Base-by-base conservation (phyloP, 352 stramenopile genomes). In the Pythium pyrilobum region DNA sequence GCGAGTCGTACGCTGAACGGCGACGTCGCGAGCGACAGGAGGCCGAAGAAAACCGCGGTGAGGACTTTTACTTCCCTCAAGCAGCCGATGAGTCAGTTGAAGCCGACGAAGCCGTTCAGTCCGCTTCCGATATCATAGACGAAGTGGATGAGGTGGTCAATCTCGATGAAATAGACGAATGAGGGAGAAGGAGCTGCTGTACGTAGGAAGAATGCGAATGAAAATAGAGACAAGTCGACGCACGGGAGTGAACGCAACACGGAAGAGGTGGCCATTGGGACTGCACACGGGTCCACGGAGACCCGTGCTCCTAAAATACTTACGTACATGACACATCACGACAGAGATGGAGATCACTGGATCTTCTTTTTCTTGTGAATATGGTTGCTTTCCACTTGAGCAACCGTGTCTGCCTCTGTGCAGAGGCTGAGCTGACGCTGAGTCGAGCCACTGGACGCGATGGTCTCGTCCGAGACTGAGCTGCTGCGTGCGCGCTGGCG, bases 61-160 rank as follows among this genome's bases (percentile, higher is more conserved):
- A 85, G 44, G 74, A 73, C 9, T 69, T 76, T 32, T 71, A 69
- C 45, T 75, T 79, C 32, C 65, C 72, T 3, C 69, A 81, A 51
- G 54, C 51, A 27, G 53, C 52, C 9, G 67, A 74, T 23, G 52
- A 43, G 6, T 38, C 54, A 10, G 38, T 62, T 5, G 59, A 39
- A 18, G 49, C 46, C 2, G 51, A 58, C 4, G 29, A 44, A 1
- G 59, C 56, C 11, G 20, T 41, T 10, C 15, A 43, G 13, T 33
- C 27, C 3, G 8, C 40, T 27, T 36, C 36, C 11, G 24, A 45
- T n/a, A 37, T 38, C 31, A 41, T 32, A 52, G 36, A 61, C 15
- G 63, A 77, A 31, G 68, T 75, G 1, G 59, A 66, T 1, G 54
- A 71, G 34, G 60, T 80, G 11, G 51, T 74, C 7, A 73, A 89